Conservation (phyloP, 2,329 filamentous ascomycete genomes). For the Fusarium hainanense region DNA sequence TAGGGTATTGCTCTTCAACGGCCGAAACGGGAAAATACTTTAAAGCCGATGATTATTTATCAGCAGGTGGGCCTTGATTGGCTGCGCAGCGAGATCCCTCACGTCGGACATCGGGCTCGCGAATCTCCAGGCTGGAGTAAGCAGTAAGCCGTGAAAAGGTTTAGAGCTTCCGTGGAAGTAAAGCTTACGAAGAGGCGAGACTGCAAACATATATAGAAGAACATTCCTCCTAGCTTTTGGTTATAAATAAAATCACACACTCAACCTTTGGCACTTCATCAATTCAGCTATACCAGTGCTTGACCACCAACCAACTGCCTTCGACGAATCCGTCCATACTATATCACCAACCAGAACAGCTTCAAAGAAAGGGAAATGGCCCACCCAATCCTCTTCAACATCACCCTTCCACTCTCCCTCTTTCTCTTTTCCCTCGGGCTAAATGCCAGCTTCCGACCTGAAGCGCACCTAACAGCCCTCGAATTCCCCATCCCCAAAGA, state of each 20-base stretch:
- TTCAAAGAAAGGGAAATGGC: not conserved
- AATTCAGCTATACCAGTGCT: not conserved
- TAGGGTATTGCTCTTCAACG: not conserved
- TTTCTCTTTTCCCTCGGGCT: slow-evolving; percentile 11
- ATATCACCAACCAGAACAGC: not conserved
- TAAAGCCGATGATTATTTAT: not conserved
- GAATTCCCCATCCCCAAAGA: slow-evolving; percentile 18
- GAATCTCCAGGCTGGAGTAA: not conserved
- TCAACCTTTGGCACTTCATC: not conserved
- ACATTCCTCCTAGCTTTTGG: not conserved
- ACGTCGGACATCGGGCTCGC: not conserved
- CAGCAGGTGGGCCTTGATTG: not conserved
- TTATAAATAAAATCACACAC: not conserved
- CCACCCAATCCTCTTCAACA: slow-evolving; percentile 18
- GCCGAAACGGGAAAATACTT: not conserved
- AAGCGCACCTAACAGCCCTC: slow-evolving; percentile 3
- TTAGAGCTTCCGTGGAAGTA: not conserved
- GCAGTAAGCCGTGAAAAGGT: not conserved
- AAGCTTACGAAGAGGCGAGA: not conserved
- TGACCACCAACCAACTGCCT: not conserved
- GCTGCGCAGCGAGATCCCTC: not conserved
- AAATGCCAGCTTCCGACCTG: slow-evolving; percentile 17
- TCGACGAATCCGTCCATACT: not conserved
- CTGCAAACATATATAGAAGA: not conserved
- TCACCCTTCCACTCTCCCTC: slow-evolving; percentile 5